A percentile compares a stretch with the other conserved stretches of the same genome.
These are phyloP conservation scores for Penicillium parvum DNA, from an alignment of 495 filamentous ascomycete genomes.

Conservation along the genomic window DNA sequence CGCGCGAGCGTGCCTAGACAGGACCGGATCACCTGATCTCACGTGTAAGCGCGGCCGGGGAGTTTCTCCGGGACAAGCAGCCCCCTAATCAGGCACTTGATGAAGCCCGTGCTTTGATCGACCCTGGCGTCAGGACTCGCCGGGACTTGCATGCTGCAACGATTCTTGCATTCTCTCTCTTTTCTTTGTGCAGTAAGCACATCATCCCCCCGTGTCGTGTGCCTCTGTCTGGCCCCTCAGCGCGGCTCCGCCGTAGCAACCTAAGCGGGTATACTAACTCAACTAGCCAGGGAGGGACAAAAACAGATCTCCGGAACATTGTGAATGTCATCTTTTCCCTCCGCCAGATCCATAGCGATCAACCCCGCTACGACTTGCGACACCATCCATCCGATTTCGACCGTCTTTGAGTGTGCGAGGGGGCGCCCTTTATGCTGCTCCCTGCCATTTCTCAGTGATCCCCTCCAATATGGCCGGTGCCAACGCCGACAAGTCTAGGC, in stretches of 20 bases:
- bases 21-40: constrained; percentile 11
- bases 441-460: constrained; percentile 32
- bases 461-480: constrained; percentile 49
- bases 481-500: constrained; percentile 69
- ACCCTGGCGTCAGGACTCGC: constrained; percentile 26
- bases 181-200: constrained; percentile 19
- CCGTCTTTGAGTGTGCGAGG: constrained; percentile 11
- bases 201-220: background rate
- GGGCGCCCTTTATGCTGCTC: constrained; percentile 41
- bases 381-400: background rate
- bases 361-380: constrained; percentile 7
- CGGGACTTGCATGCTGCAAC: constrained; percentile 22
- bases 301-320: constrained; percentile 12
- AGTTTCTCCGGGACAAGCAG: constrained; percentile 17
- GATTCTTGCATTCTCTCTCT: constrained; percentile 13
- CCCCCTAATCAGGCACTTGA: constrained; percentile 23
- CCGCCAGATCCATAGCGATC: constrained; percentile 17
- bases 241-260: constrained; percentile 6
- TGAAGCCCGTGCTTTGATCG: constrained; percentile 28
- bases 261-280: constrained; percentile 26
- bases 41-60: constrained; percentile 18
- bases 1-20: background rate
- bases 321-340: constrained; percentile 22
- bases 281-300: constrained; percentile 22
- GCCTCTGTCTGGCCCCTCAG: constrained; percentile 4